Conservation (phyloP, 1,284 basidiomycete species). For the Mycena citricolor region DNA sequence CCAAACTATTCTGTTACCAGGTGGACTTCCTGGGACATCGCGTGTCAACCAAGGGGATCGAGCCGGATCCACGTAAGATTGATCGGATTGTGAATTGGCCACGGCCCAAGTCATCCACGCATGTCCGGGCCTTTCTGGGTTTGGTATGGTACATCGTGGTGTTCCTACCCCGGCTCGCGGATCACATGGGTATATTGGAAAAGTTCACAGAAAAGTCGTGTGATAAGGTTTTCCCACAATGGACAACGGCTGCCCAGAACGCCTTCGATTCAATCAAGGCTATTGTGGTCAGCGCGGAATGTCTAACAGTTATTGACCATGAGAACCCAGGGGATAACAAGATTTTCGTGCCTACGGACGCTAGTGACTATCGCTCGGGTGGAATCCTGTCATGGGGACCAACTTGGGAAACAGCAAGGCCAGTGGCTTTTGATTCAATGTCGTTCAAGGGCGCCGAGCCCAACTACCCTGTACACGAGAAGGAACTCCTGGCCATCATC, state of each 20-base stretch:
- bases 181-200: slow-evolving; percentile 24
- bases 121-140: slow-evolving; percentile 32
- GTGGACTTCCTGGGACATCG: slow-evolving; percentile 21
- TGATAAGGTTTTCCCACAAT: slow-evolving; percentile 25
- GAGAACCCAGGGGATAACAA: slow-evolving; percentile 27
- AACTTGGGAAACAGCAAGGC: slow-evolving; percentile 29
- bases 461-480: slow-evolving; percentile 36
- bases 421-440: slow-evolving; percentile 32
- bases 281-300: slow-evolving; percentile 23
- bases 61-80: slow-evolving; percentile 27
- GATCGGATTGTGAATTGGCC: slow-evolving; percentile 27
- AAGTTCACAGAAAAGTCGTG: slow-evolving; percentile 12
- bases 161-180: slow-evolving; percentile 30
- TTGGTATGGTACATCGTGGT: slow-evolving; percentile 32
- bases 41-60: slow-evolving; percentile 27
- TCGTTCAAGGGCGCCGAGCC: slow-evolving; percentile 31
- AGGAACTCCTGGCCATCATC: slow-evolving; percentile 37
- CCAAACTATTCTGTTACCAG: slow-evolving; percentile 19
- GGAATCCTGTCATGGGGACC: slow-evolving; percentile 28
- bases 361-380: slow-evolving; percentile 31
- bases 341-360: slow-evolving; percentile 36
- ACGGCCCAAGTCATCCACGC: slow-evolving; percentile 22
- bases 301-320: slow-evolving; percentile 29
- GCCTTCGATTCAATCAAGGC: slow-evolving; percentile 34
- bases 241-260: slow-evolving; percentile 23